Conservation (phyloP, 2,329 filamentous ascomycete genomes). For the Aspergillus sp. region DNA sequence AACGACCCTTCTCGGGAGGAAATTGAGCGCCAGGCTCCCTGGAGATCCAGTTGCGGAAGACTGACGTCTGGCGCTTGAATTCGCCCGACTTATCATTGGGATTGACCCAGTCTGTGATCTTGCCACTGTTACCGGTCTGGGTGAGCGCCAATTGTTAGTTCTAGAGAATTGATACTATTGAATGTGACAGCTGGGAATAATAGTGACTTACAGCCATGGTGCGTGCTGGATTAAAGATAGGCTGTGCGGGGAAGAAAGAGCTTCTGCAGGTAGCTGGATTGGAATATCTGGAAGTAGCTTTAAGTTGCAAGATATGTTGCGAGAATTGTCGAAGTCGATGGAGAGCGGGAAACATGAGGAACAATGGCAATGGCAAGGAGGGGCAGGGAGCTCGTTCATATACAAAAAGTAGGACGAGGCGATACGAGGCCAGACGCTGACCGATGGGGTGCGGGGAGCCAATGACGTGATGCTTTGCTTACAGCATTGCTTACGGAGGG, state of each 20-base stretch:
- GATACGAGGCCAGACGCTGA: background rate
- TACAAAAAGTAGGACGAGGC: background rate
- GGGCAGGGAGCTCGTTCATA: constrained; percentile 9
- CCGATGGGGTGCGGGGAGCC: constrained; percentile 13
- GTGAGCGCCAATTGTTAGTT: background rate
- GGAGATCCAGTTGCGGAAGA: constrained; percentile 80
- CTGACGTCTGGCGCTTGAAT: constrained; percentile 84
- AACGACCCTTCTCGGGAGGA: constrained; percentile 81
- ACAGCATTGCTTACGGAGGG: constrained; percentile 28
- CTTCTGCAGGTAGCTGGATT: constrained; percentile 15
- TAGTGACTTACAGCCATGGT: constrained; percentile 37
- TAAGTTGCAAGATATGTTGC: constrained; percentile 21
- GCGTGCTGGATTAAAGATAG: constrained; percentile 19
- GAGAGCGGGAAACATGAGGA: constrained; percentile 29
- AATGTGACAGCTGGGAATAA: too few relatives aligned
- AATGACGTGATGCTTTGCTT: constrained; percentile 18
- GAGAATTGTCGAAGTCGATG: constrained; percentile 24
- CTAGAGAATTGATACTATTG: background rate
- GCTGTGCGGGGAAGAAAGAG: constrained; percentile 24
- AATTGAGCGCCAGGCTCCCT: constrained; percentile 71
- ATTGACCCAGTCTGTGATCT: constrained; percentile 82
- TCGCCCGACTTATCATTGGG: constrained; percentile 78
- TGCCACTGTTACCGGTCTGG: constrained; percentile 38
- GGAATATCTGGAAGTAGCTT: constrained; percentile 15
- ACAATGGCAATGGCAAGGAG: constrained; percentile 8